Percentiles rank a stretch among this genome's conserved stretches.
Conservation (phyloP, 2,329 filamentous ascomycete genomes). For the Tolypocladium ovalisporum region DNA sequence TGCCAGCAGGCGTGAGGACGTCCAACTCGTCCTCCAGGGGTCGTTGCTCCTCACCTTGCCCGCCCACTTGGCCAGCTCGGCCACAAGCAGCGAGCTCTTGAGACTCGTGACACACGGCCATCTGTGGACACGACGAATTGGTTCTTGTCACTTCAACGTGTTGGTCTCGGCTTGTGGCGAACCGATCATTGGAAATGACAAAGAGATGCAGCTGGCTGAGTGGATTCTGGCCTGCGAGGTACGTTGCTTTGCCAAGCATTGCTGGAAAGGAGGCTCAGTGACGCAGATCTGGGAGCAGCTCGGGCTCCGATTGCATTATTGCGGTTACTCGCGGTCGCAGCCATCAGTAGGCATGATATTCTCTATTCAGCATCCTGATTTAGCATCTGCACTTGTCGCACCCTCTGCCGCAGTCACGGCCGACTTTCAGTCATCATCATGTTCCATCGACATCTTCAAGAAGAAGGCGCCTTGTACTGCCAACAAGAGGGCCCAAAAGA, state of each 20-base stretch:
- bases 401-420: constrained; percentile 14
- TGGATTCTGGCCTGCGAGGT: constrained; percentile 16
- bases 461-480: background rate
- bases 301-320: constrained; percentile 15
- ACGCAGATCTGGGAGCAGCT: constrained; percentile 20
- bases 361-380: constrained; percentile 24
- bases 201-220: constrained; percentile 6
- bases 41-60: constrained; percentile 17
- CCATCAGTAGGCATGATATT: constrained; percentile 15
- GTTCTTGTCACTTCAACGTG: constrained; percentile 17
- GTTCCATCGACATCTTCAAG: constrained; percentile 13
- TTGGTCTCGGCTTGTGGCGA: constrained; percentile 12
- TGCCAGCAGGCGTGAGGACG: constrained; percentile 8
- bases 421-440: constrained; percentile 14
- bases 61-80: constrained; percentile 1
- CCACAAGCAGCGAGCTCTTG: constrained; percentile 13
- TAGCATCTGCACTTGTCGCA: constrained; percentile 18
- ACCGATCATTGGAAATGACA: constrained; percentile 4
- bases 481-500: background rate
- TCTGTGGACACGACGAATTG: constrained; percentile 21
- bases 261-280: background rate
- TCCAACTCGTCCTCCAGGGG: constrained; percentile 13
- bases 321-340: constrained; percentile 1
- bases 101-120: constrained; percentile 9
- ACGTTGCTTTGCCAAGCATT: background rate